phyloP scores from a whole-genome alignment of 2,329 filamentous ascomycete species.

The Diaporthe ampelina region DNA sequence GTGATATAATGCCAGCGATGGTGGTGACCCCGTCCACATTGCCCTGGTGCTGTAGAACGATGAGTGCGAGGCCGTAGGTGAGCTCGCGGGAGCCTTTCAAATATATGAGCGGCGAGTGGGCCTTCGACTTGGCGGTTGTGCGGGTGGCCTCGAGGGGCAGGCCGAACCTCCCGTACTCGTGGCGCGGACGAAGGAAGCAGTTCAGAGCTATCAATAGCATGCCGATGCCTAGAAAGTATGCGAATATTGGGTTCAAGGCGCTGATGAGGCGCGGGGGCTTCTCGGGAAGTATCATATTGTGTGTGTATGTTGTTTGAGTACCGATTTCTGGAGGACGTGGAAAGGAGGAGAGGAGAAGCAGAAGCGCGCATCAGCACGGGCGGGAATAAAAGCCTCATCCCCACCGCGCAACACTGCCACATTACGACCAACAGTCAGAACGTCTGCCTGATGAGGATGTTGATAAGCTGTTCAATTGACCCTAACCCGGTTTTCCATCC shows the following conservation, averaged over 20 bases:
- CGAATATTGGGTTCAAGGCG: slow-evolving; percentile 14
- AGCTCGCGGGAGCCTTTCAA: slow-evolving; percentile 54
- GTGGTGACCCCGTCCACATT: slow-evolving; percentile 49
- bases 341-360: neutral
- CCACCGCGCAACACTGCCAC: neutral
- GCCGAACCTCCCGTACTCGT: slow-evolving; percentile 37
- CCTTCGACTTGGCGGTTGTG: neutral
- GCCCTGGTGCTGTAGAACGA: slow-evolving; percentile 49
- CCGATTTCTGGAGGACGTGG: neutral
- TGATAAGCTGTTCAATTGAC: neutral
- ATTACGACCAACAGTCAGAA: neutral
- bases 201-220: slow-evolving; percentile 18
- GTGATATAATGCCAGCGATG: slow-evolving; percentile 47
- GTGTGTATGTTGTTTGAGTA: neutral
- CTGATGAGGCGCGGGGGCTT: slow-evolving; percentile 4
- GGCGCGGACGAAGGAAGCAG: slow-evolving; percentile 32
- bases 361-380: neutral
- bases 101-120: slow-evolving; percentile 51
- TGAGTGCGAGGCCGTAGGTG: slow-evolving; percentile 49
- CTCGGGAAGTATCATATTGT: neutral
- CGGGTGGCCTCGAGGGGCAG: slow-evolving; percentile 26
- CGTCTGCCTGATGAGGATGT: neutral
- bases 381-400: neutral
- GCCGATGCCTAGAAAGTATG: slow-evolving; percentile 22
- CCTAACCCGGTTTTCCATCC: neutral